A percentile compares a stretch with the other conserved stretches of the same genome.
These are phyloP conservation scores for Carex scoparia DNA, from an alignment of 176 grass and related monocot genomes.

Conservation along the genomic window DNA sequence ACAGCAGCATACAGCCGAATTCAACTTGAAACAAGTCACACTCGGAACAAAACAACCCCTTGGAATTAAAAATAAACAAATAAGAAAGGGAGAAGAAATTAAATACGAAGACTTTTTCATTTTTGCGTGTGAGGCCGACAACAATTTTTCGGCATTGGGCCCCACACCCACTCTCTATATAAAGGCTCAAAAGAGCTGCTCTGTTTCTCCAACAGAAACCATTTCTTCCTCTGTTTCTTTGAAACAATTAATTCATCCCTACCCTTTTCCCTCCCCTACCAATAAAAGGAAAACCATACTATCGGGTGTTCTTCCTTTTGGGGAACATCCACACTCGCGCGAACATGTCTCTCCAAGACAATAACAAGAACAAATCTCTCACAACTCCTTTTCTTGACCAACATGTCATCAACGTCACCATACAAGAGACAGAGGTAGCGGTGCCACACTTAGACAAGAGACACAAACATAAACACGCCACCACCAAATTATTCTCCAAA, in stretches of 20 bases:
- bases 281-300: neutral
- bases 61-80: too few species aligned
- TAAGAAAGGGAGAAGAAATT: too few species aligned
- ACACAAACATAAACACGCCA: neutral
- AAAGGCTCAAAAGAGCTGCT: neutral
- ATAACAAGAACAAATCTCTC: neutral
- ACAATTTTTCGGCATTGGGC: neutral
- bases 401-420: neutral
- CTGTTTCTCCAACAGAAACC: neutral
- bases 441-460: neutral
- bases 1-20: neutral
- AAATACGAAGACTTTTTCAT: too few species aligned
- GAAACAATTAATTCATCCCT: neutral
- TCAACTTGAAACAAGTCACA: neutral
- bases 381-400: neutral
- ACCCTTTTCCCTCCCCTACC: neutral
- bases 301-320: neutral
- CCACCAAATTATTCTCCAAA: neutral
- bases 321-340: slow-evolving; percentile 4
- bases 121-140: neutral
- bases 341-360: neutral
- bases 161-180: neutral
- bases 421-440: neutral
- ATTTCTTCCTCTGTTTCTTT: neutral
- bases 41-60: too few species aligned